Evolutionary conservation across 805 yeast genomes (phyloP), one percentile per base, ranked within the genome.

Genomic region (Alloascoidea africana): DNA sequence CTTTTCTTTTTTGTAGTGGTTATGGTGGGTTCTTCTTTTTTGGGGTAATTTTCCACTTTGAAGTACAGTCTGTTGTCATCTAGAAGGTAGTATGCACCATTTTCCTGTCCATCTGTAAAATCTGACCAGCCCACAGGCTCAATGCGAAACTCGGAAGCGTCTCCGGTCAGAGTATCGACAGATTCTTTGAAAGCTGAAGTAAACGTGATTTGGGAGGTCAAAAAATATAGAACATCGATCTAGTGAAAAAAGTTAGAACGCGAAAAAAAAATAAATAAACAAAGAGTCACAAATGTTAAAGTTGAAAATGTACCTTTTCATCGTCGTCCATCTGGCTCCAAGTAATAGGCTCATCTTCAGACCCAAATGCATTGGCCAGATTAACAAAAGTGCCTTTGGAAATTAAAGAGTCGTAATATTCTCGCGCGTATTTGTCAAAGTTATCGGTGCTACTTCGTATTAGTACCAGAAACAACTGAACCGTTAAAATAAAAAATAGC

Each of bases 31-130:
- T 23, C 35, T 33, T 27, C 15, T 37, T 14, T 41, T 34, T 17
- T 23, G 39, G 49, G 36, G 15, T 34, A 42, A 5, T 30, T 14
- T 13, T 36, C 36, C 3, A 38, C 27, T 18, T 35, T 33, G 17
- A 40, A 27, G 38, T 56, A 56, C 3, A 57, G 42, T 14, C 61
- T 43, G 27, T 56, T 56, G 41, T 56, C 61, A 30, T 58, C 61
- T n/a, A 56, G 46, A 14, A 57, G 42, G 36, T 44, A 56, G 38
- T 51, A 57, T 5, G 45, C 30, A 27, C 50, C 52, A 23, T 41
- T 44, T 5, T 47, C 46, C 5, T 45, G 46, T 19, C 46, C 47
- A 14, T 16, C 36, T 18, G 36, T 16, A 18, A 34, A 34, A 18
- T 34, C 36, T 16, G 13, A 16, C 41, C 43, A 47, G 19, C 59